Evolutionary conservation across 2,329 filamentous ascomycete species (phyloP).

Genomic region (Fusarium sp.): DNA sequence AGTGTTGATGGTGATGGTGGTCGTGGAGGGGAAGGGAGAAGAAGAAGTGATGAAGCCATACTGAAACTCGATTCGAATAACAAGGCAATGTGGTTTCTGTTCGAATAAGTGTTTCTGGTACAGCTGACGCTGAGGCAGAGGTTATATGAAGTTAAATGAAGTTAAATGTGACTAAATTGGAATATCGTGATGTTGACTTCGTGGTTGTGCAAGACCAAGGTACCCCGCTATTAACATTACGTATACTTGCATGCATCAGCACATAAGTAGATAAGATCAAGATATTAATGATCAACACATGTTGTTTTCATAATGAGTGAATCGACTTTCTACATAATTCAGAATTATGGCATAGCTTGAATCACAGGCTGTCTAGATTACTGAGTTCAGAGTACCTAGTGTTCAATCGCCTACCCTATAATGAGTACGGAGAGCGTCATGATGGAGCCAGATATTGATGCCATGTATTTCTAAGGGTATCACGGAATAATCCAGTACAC

Average conservation of each 20-base stretch:
- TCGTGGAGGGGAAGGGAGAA: slow-evolving; percentile 73
- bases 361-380: not conserved
- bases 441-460: slow-evolving; percentile 19
- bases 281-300: not conserved
- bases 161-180: not conserved
- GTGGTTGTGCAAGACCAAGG: not conserved
- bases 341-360: not conserved
- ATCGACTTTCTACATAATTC: not conserved
- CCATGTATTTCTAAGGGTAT: slow-evolving; percentile 42
- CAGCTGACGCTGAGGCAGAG: not conserved
- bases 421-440: not conserved
- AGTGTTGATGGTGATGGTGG: slow-evolving; percentile 66
- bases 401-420: not conserved
- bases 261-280: not conserved
- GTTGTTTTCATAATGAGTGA: accelerated
- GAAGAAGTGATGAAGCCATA: slow-evolving; percentile 60
- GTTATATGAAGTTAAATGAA: accelerated
- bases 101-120: not conserved
- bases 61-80: not conserved
- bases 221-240: not conserved
- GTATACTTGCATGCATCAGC: not conserved
- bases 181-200: not conserved
- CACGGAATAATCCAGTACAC: slow-evolving; percentile 26
- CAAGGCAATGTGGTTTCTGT: not conserved
- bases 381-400: not conserved